phyloP scores from a whole-genome alignment of 192 early-diverging fungal species.

The Allomyces arbusculus region DNA sequence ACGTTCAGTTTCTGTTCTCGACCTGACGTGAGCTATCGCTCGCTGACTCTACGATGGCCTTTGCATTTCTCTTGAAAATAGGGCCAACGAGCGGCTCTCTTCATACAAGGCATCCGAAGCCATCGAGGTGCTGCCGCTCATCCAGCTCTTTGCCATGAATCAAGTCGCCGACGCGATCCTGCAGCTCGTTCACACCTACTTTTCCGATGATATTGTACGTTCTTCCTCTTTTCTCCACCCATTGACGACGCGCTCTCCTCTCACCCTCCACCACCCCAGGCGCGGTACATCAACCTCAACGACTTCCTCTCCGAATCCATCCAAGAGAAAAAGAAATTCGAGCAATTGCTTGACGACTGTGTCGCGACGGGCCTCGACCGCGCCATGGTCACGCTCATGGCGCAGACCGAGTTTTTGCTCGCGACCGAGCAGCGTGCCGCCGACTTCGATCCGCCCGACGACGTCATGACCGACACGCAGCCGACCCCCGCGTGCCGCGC shows the following conservation, averaged over 20 bases:
- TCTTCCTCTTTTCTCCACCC: too few relatives aligned
- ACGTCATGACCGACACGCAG: constrained; percentile 32
- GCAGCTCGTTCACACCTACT: constrained; percentile 88
- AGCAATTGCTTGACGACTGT: constrained; percentile 65
- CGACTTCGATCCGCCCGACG: constrained; percentile 56
- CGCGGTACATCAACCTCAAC: constrained; percentile 59
- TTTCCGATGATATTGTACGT: constrained; percentile 27
- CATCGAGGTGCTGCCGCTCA: constrained; percentile 33
- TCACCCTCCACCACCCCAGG: background rate
- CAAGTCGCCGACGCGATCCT: constrained; percentile 82
- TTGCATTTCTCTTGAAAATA: too few relatives aligned
- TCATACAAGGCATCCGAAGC: constrained; percentile 21
- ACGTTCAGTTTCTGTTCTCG: background rate
- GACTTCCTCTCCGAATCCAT: constrained; percentile 83
- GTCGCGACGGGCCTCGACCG: constrained; percentile 86
- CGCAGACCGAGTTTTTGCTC: constrained; percentile 67
- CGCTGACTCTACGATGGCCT: too few relatives aligned
- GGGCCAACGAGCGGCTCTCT: constrained; percentile 22
- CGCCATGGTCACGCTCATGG: constrained; percentile 55
- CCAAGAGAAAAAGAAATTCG: constrained; percentile 79
- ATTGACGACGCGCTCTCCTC: too few relatives aligned
- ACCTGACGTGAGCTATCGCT: background rate
- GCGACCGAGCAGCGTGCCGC: constrained; percentile 36
- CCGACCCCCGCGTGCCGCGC: constrained; percentile 67
- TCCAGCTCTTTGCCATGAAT: constrained; percentile 81